Percentiles rank a stretch among this genome's conserved stretches.
phyloP scores from a whole-genome alignment of 768 basidiomycete genomes.

The Glaciozyma antarctica region DNA sequence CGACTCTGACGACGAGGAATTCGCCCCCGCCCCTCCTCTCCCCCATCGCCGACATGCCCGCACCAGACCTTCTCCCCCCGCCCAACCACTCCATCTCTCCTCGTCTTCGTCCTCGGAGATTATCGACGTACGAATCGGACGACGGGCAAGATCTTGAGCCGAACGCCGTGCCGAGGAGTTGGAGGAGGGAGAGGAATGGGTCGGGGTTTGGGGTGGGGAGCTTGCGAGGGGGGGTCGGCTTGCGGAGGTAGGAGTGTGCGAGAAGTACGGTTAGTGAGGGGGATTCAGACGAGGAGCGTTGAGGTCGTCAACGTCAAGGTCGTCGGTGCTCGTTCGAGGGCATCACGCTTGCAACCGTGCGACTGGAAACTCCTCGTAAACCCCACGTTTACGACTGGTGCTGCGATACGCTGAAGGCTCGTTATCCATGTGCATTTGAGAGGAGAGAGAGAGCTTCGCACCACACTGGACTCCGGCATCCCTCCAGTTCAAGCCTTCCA shows the following conservation, averaged over 20 bases:
- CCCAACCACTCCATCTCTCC: too few relatives aligned
- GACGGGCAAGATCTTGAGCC: neutral
- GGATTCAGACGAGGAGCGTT: neutral
- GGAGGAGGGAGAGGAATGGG: neutral
- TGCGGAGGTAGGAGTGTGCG: neutral
- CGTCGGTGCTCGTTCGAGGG: too few relatives aligned
- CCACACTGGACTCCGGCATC: too few relatives aligned
- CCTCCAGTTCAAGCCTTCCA: too few relatives aligned
- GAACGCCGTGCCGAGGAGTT: neutral
- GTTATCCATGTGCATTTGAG: too few relatives aligned
- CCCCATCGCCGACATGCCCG: neutral
- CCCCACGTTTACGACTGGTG: too few relatives aligned
- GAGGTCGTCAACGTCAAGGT: too few relatives aligned
- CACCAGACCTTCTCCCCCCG: neutral
- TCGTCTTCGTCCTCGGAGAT: neutral
- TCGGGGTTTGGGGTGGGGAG: neutral
- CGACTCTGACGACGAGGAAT: constrained; percentile 31
- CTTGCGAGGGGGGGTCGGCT: neutral
- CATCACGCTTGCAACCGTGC: too few relatives aligned
- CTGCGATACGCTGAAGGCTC: too few relatives aligned
- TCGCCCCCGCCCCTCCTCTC: neutral
- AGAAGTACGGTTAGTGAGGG: neutral
- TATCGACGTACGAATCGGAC: neutral
- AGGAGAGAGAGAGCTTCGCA: too few relatives aligned
- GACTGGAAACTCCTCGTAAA: too few relatives aligned